Percentiles rank a stretch among this genome's conserved stretches.
Evolutionary conservation across 805 yeast genomes (phyloP).

Genomic region (Wickerhamiella azymoides): DNA sequence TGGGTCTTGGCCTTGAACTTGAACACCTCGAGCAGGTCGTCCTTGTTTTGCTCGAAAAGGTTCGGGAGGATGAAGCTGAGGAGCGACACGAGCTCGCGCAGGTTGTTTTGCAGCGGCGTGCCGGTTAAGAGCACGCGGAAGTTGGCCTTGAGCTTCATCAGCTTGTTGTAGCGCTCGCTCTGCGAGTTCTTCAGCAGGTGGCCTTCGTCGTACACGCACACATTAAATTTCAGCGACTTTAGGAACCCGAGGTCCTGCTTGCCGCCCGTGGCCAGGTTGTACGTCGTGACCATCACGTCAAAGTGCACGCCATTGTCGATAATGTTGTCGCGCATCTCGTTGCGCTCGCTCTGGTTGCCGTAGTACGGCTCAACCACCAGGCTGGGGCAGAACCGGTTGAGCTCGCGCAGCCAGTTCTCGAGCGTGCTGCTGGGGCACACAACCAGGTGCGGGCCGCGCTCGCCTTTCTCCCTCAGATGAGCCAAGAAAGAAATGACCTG

Average conservation of each 20-base stretch:
- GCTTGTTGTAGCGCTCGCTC: constrained; percentile 73
- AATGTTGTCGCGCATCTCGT: constrained; percentile 62
- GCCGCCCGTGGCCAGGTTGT: constrained; percentile 78
- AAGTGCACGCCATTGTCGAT: constrained; percentile 37
- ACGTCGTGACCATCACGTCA: constrained; percentile 91
- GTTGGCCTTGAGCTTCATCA: constrained; percentile 72
- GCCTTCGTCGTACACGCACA: constrained; percentile 92
- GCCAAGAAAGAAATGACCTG: constrained; percentile 91
- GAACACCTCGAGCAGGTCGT: constrained; percentile 69
- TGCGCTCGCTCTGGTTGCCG: constrained; percentile 76
- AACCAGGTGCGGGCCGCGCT: constrained; percentile 72
- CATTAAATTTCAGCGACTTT: constrained; percentile 61
- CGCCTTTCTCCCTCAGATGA: constrained; percentile 55
- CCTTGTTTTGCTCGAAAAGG: constrained; percentile 66
- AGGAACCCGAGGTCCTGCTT: constrained; percentile 71
- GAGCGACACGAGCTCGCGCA: constrained; percentile 78
- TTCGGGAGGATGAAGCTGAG: constrained; percentile 82
- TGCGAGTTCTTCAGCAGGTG: constrained; percentile 87
- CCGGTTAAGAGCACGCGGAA: constrained; percentile 86
- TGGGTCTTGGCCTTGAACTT: constrained; percentile 74
- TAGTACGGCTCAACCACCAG: constrained; percentile 82
- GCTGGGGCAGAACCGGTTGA: constrained; percentile 71
- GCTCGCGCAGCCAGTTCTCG: constrained; percentile 96
- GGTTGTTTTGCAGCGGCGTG: constrained; percentile 89
- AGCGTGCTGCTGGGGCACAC: constrained; percentile 94